phyloP scores from a whole-genome alignment of 2,329 filamentous ascomycete species.

The Neobulgaria alba region DNA sequence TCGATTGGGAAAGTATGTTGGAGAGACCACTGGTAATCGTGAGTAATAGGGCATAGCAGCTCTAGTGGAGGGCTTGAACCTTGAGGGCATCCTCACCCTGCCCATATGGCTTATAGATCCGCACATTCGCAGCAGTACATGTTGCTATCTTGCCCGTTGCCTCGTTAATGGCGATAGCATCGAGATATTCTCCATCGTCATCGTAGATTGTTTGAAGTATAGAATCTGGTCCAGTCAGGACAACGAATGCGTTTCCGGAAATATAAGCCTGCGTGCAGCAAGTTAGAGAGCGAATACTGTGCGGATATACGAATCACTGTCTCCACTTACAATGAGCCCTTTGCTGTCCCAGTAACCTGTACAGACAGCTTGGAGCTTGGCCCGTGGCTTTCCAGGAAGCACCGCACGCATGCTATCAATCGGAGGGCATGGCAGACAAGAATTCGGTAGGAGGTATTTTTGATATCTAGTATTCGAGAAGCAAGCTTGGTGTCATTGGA shows the following conservation, averaged over 20 bases:
- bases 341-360: constrained; percentile 64
- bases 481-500: background rate
- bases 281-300: constrained; percentile 8
- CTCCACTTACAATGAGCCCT: constrained; percentile 59
- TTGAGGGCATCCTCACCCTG: constrained; percentile 63
- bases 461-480: background rate
- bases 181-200: constrained; percentile 54
- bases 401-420: constrained; percentile 60
- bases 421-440: background rate
- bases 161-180: constrained; percentile 76
- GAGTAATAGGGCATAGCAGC: constrained; percentile 10
- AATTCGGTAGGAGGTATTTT: background rate
- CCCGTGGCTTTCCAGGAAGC: constrained; percentile 69
- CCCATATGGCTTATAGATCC: constrained; percentile 70
- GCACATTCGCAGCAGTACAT: constrained; percentile 56
- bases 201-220: constrained; percentile 89
- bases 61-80: constrained; percentile 49
- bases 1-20: constrained; percentile 51
- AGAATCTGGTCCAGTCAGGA: constrained; percentile 65
- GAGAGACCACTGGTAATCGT: constrained; percentile 46
- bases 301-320: background rate
- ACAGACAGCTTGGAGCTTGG: constrained; percentile 68
- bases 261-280: constrained; percentile 62
- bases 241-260: constrained; percentile 77
- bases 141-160: constrained; percentile 76